Evolutionary conservation across 106 monocot species (phyloP).

Genomic region (Dendrobium catenatum): DNA sequence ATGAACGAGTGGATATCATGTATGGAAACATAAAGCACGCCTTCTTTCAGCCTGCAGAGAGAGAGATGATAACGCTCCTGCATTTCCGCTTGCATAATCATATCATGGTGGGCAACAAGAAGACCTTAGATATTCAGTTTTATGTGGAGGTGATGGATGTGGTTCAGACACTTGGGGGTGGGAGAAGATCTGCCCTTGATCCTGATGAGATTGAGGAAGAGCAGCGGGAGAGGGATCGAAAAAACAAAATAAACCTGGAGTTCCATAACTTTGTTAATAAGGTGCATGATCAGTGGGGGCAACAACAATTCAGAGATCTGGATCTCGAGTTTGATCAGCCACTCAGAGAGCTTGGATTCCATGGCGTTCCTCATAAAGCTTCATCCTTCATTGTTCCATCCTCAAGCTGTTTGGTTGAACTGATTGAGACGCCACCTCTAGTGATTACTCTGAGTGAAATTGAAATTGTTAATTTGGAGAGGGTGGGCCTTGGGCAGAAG

Average conservation of each 20-base stretch:
- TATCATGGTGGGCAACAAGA: slow-evolving; percentile 96
- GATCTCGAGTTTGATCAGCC: slow-evolving; percentile 95
- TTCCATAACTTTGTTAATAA: slow-evolving; percentile 87
- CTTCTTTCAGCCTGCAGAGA: slow-evolving; percentile 97
- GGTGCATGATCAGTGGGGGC: slow-evolving; percentile 80
- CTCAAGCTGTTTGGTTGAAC: slow-evolving; percentile 85
- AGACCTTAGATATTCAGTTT: slow-evolving; percentile 92
- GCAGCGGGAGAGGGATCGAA: slow-evolving; percentile 85
- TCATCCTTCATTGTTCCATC: slow-evolving; percentile 91
- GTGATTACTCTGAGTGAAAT: slow-evolving; percentile 84
- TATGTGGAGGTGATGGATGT: slow-evolving; percentile 98
- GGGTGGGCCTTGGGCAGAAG: slow-evolving; percentile 90
- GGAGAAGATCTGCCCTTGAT: slow-evolving; percentile 73
- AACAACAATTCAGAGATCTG: slow-evolving; percentile 67
- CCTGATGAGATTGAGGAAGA: slow-evolving; percentile 97
- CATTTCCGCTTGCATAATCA: slow-evolving; percentile 95
- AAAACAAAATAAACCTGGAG: slow-evolving; percentile 90
- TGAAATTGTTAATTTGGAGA: slow-evolving; percentile 95
- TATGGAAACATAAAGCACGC: slow-evolving; percentile 93
- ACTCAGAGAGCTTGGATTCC: slow-evolving; percentile 86
- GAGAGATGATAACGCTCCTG: slow-evolving; percentile 91
- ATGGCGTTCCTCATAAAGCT: slow-evolving; percentile 91
- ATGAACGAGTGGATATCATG: slow-evolving; percentile 85
- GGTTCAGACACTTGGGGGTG: slow-evolving; percentile 85
- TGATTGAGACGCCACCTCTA: slow-evolving; percentile 83